phyloP scores from a whole-genome alignment of 352 stramenopile species.

The Pythium aristosporum region DNA sequence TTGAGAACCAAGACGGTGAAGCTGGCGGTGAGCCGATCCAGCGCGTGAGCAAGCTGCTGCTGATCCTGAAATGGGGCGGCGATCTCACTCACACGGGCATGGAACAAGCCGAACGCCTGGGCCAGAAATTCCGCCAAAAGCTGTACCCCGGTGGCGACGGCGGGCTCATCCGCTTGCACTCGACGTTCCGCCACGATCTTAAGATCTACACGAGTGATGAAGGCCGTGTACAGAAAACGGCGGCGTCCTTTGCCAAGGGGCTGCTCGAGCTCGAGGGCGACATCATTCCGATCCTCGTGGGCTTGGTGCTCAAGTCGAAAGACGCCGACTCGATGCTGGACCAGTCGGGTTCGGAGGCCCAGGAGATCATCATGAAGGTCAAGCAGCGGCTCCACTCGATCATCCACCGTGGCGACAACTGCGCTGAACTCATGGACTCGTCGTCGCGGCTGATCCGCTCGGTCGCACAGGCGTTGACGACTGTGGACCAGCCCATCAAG shows the following conservation, averaged over 20 bases:
- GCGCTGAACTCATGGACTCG: slow-evolving; percentile 71
- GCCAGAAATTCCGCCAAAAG: slow-evolving; percentile 86
- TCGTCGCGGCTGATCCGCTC: slow-evolving; percentile 79
- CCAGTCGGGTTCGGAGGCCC: slow-evolving; percentile 94
- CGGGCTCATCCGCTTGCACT: slow-evolving; percentile 98
- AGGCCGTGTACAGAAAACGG: slow-evolving; percentile 99
- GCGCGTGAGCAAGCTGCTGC: slow-evolving; percentile 86
- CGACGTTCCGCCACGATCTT: slow-evolving; percentile 99
- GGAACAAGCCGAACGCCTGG: slow-evolving; percentile 95
- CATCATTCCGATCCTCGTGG: slow-evolving; percentile 98
- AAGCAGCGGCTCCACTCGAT: slow-evolving; percentile 88
- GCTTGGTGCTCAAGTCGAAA: slow-evolving; percentile 88
- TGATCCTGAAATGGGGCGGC: slow-evolving; percentile 99
- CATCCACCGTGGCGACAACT: slow-evolving; percentile 83
- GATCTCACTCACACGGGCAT: slow-evolving; percentile 97
- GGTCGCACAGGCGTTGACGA: slow-evolving; percentile 69
- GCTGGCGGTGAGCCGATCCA: slow-evolving; percentile 34
- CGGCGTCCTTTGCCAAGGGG: slow-evolving; percentile 98
- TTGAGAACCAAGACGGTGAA: slow-evolving; percentile 20
- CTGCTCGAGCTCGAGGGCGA: slow-evolving; percentile 98
- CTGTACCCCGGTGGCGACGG: slow-evolving; percentile 92
- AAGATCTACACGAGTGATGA: slow-evolving; percentile 99
- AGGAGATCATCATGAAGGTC: slow-evolving; percentile 89
- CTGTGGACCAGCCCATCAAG: slow-evolving; percentile 93
- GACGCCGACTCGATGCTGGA: slow-evolving; percentile 97